Evolutionary conservation across 169 alveolate genomes (phyloP), one percentile per base, ranked within the genome.

Genomic region (Eimeria acervulina): DNA sequence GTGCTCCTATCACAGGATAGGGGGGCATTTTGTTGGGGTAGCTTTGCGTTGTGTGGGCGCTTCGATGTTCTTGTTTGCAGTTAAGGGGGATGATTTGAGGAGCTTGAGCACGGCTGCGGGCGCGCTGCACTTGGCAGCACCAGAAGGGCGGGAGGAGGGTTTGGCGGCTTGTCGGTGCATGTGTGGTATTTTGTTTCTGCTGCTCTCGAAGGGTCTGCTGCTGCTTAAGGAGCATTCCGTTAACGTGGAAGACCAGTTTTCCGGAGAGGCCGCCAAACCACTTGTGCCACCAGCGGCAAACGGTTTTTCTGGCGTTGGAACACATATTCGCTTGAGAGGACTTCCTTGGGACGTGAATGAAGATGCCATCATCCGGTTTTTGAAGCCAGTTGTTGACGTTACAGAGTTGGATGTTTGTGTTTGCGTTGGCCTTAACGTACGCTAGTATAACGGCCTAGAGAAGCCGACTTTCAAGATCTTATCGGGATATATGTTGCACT

Each of bases 311-410:
- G 72, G 70, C 51, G 87, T 66, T 70, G 87, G 88, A 28, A 70
- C 95, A 47, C 88, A 66, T 31, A 72, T 96, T 26, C 95, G 97
- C 55, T 85, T 96, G 23, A 90, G 97, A 72, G 97, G 97, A 33
- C 96, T 96, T 23, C 97, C 97, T 2, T 96, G 97, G 97, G 92
- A 95, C 33, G 96, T 94, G 19, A 95, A 83, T 26, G 97, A 96
- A 74, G 55, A 70, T 31, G 96, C 95, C 31, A 92, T 96, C 70
- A 80, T 95, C 61, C 68, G 94, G 21, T 96, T 96, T 84, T 87
- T 96, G 80, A 81, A 93, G 70, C 94, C 94, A 10, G 93, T 93
- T 74, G 90, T 52, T 28, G 63, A 42, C 8, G 66, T 81, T 70
- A 80, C 66, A 40, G 61, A 33, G 33, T 84, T 52, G 28, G 76